These are phyloP conservation scores for Trichosanthes truncata DNA, from an alignment of 306 rosid genomes.

Conservation along the genomic window DNA sequence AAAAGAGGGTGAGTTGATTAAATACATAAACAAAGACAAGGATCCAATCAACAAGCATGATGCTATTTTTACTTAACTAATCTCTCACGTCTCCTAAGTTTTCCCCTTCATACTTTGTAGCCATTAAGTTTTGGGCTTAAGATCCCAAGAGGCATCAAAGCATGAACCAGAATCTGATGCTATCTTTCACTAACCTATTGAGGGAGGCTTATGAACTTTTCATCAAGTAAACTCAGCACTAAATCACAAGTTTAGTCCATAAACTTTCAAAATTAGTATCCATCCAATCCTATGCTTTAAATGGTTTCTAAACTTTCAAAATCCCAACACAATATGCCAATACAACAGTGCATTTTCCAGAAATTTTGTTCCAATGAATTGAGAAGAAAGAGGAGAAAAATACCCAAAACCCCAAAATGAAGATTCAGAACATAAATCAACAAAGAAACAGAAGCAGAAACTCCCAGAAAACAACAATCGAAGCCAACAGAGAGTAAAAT, in stretches of 20 bases:
- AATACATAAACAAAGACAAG: not conserved
- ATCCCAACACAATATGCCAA: not conserved
- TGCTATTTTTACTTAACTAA: not conserved
- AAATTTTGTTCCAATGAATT: not conserved
- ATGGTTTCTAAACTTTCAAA: not conserved
- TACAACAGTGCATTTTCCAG: not conserved
- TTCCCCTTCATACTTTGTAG: not conserved
- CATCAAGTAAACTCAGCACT: not conserved
- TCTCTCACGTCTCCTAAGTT: not conserved
- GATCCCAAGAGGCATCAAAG: not conserved
- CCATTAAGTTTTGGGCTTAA: not conserved
- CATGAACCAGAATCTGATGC: not conserved
- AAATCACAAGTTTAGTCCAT: not conserved
- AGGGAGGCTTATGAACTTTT: not conserved
- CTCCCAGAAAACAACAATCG: not conserved
- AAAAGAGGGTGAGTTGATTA: not conserved
- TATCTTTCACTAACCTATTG: not conserved
- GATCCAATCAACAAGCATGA: not conserved
- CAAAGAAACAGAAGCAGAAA: not conserved
- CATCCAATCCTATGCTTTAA: not conserved
- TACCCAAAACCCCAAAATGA: not conserved
- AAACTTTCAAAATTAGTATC: not conserved
- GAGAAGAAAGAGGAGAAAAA: not conserved
- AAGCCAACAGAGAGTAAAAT: not conserved
- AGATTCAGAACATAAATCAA: not conserved